Evolutionary conservation across 768 basidiomycete species (phyloP).

Genomic region (Hemileccinum impolitum): DNA sequence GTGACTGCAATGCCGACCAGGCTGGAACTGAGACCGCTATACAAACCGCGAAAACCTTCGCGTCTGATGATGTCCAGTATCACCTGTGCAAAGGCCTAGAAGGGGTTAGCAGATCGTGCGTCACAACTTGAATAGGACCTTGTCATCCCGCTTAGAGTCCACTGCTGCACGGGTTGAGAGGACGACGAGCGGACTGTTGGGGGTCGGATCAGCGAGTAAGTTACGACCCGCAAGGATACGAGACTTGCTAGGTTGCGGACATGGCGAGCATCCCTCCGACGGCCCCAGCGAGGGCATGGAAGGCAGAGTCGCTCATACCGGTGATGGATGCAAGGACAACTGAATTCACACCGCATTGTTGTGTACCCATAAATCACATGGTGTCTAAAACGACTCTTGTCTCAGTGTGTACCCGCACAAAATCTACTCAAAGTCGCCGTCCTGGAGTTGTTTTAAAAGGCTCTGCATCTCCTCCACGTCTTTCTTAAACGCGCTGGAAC

Average conservation of each 20-base stretch:
- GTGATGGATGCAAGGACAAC: background rate
- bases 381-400: background rate
- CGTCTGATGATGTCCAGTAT: constrained; percentile 74
- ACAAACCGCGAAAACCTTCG: constrained; percentile 83
- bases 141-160: constrained; percentile 69
- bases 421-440: constrained; percentile 18
- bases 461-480: constrained; percentile 73
- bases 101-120: background rate
- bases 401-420: background rate
- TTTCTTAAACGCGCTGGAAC: constrained; percentile 58
- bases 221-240: background rate
- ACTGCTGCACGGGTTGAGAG: constrained; percentile 93
- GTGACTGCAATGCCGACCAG: constrained; percentile 90
- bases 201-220: constrained; percentile 4
- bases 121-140: constrained; percentile 55
- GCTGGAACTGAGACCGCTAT: constrained; percentile 82
- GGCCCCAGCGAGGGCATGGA: constrained; percentile 87
- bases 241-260: constrained; percentile 78
- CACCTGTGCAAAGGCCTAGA: constrained; percentile 61
- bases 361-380: constrained; percentile 19
- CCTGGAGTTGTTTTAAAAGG: constrained; percentile 47
- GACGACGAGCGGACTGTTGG: constrained; percentile 78
- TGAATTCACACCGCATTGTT: background rate
- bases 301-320: constrained; percentile 70
- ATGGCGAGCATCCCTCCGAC: constrained; percentile 89